A percentile compares a stretch with the other conserved stretches of the same genome.
phyloP scores from a whole-genome alignment of 768 basidiomycete genomes.

The Mycena pura region DNA sequence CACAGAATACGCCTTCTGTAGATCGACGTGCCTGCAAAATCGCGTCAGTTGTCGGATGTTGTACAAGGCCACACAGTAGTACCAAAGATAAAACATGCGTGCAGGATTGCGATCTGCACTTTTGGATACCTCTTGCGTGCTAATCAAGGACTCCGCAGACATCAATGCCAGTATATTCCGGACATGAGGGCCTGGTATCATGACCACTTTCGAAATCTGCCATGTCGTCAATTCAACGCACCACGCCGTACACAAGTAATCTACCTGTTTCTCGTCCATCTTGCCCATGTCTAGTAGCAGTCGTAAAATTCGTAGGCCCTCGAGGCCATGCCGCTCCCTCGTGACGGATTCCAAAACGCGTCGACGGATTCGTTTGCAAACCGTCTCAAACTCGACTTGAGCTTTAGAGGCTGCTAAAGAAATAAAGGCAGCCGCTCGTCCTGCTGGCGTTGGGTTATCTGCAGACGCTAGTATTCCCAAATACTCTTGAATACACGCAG shows the following conservation, averaged over 20 bases:
- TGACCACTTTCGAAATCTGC: conserved; percentile 90
- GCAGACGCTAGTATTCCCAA: conserved; percentile 79
- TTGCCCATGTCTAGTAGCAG: conserved; percentile 84
- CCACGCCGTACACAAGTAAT: conserved; percentile 23
- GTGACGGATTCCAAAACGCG: conserved; percentile 80
- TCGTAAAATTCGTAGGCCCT: conserved; percentile 83
- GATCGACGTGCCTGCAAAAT: conserved; percentile 82
- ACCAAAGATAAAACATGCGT: conserved; percentile 94
- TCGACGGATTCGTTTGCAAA: conserved; percentile 69
- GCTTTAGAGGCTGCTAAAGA: conserved; percentile 75
- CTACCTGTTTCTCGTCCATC: conserved; percentile 92
- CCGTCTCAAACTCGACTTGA: conserved; percentile 80
- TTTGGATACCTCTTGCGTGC: conserved; percentile 92
- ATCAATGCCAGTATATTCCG: conserved; percentile 81
- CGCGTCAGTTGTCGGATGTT: neutral
- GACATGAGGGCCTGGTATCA: conserved; percentile 91
- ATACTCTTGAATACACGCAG: conserved; percentile 77
- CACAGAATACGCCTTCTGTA: conserved; percentile 79
- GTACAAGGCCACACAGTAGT: conserved; percentile 15
- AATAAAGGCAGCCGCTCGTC: conserved; percentile 73
- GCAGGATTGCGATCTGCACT: conserved; percentile 89
- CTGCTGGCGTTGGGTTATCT: conserved; percentile 82
- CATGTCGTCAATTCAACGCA: conserved; percentile 1
- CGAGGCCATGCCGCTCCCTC: conserved; percentile 81
- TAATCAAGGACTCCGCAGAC: conserved; percentile 82